Percentiles rank a stretch among this genome's conserved stretches.
Evolutionary conservation across 768 basidiomycete species (phyloP).

Genomic region (Sporobolomyces roseus): DNA sequence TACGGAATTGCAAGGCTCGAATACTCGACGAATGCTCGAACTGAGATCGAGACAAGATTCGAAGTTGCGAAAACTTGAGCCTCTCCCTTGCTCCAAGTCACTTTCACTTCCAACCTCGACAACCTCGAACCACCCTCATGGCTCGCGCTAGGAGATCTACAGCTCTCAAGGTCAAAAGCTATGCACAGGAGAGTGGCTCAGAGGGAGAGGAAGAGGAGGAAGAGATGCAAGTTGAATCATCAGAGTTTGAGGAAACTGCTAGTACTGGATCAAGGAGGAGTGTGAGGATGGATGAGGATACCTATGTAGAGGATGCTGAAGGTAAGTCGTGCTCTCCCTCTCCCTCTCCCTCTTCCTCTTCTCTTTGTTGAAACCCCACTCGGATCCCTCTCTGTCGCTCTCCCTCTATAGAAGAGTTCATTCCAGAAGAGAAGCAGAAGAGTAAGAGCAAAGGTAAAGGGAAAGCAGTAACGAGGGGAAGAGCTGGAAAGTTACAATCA

Average conservation of each 20-base stretch:
- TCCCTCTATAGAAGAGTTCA: constrained; percentile 3
- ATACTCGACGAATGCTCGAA: too few relatives aligned
- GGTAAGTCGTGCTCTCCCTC: neutral
- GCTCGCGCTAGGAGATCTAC: neutral
- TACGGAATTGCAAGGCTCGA: too few relatives aligned
- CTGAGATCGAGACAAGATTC: too few relatives aligned
- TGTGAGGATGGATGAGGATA: neutral
- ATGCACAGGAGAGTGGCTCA: neutral
- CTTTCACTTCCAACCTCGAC: too few relatives aligned
- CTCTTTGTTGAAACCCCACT: neutral
- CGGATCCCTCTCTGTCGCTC: neutral
- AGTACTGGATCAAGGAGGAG: neutral
- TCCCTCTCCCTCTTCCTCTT: neutral
- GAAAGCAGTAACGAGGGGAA: neutral
- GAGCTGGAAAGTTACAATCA: constrained; percentile 3
- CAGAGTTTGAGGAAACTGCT: neutral
- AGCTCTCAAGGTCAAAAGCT: neutral
- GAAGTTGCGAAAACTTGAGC: too few relatives aligned
- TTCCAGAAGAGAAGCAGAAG: neutral
- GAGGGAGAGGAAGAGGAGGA: constrained; percentile 1
- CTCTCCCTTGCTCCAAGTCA: too few relatives aligned
- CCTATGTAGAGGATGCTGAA: constrained; percentile 12
- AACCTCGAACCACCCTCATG: neutral
- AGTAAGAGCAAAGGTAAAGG: neutral
- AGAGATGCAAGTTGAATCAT: neutral